These are phyloP conservation scores for Colletotrichum karsti DNA, from an alignment of 2,329 filamentous ascomycete genomes.

Conservation along the genomic window DNA sequence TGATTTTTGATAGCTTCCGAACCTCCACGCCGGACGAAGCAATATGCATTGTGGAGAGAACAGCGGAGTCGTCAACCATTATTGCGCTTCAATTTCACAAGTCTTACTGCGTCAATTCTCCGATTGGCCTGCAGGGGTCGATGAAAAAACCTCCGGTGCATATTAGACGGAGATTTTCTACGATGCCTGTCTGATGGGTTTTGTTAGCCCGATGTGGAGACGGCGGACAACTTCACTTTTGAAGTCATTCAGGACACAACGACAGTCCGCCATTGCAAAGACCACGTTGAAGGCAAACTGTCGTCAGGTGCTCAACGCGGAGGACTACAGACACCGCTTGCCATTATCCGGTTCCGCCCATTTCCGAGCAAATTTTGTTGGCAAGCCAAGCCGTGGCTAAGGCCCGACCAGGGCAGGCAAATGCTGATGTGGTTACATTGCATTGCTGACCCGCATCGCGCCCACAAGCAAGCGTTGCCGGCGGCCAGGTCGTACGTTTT, in stretches of 20 bases:
- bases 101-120: constrained; percentile 18
- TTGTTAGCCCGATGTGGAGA: constrained; percentile 22
- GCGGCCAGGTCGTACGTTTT: neutral
- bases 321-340: neutral
- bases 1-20: neutral
- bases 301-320: neutral
- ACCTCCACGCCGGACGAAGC: neutral
- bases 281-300: neutral
- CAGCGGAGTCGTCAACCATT: constrained; percentile 7
- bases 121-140: constrained; percentile 22
- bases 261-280: neutral
- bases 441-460: constrained; percentile 20
- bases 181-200: constrained; percentile 18
- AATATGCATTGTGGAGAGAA: constrained; percentile 12
- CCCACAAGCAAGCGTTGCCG: neutral
- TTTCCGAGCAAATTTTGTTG: neutral
- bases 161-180: constrained; percentile 25
- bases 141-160: constrained; percentile 23
- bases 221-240: constrained; percentile 5
- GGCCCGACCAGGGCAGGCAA: neutral
- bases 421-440: constrained; percentile 20
- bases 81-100: constrained; percentile 13
- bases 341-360: neutral
- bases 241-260: neutral
- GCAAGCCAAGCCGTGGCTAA: constrained; percentile 2